Evolutionary conservation across 768 basidiomycete species (phyloP), one percentile per base, ranked within the genome.

Genomic region (Mycena maculata): DNA sequence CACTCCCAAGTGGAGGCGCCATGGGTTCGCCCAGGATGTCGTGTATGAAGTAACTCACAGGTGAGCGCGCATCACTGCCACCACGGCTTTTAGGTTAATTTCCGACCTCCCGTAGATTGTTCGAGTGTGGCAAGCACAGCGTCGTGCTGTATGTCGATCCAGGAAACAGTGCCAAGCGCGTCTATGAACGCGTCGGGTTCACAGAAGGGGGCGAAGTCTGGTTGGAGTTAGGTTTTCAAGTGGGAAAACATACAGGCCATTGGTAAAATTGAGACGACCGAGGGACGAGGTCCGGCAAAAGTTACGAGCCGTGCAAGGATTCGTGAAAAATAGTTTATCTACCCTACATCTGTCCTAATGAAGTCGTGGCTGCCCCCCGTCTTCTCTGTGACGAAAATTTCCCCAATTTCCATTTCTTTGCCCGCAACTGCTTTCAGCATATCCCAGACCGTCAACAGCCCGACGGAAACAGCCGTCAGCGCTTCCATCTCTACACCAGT

Each of bases 401-500:
- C 85, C 22, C 87, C 82, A 38, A 98, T 93, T 64, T 86, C 79
- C 93, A 97, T 95, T 63, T 93, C 92, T 75, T 86, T 86, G n/a
- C 94, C 95, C 1, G 92, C 94, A 2, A 94, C 90, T 6, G 92
- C 91, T 79, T 96, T 96, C 31, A 96, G 85, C 95, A 97, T 96
- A 74, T 95, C 94, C 92, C 94, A 97, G 16, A 96, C 89, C 1
- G 93, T 94, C 59, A 96, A 80, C 33, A 93, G 83, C 7, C 90
- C 90, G 31, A 92, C 82, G 1, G 89, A 89, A 11, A 94, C 95
- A 25, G 90, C 91, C n/a, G 90, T 93, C 61, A 96, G 76, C 25
- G 95, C 95, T 79, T 98, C 96, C 92, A 98, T 95, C 81, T 95
- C 94, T 22, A 95, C 93, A 6, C 95, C 92, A 16, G 94, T 94